Conservation (phyloP, 306 rosid genomes). For the Begonia fuchsioides region DNA sequence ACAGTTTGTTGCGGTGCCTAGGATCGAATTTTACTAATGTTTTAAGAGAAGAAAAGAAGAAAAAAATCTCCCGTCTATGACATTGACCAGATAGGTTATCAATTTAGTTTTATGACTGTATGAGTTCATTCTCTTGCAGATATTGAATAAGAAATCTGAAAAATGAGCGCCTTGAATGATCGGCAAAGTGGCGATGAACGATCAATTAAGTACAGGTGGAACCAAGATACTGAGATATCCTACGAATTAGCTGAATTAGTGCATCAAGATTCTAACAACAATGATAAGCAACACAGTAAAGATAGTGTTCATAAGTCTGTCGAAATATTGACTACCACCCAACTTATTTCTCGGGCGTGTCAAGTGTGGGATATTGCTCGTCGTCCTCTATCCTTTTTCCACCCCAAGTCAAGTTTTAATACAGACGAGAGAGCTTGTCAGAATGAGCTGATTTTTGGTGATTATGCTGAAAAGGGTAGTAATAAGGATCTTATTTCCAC, state of each 20-base stretch:
- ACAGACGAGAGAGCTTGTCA: conserved; percentile 17
- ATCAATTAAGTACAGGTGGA: conserved; percentile 42
- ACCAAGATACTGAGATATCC: conserved; percentile 19
- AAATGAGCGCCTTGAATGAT: conserved; percentile 42
- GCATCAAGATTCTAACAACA: conserved; percentile 22
- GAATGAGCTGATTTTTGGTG: conserved; percentile 19
- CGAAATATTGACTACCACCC: conserved; percentile 38
- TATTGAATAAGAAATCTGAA: conserved; percentile 13
- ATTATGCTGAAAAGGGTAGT: conserved; percentile 24
- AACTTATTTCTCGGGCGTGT: conserved; percentile 46
- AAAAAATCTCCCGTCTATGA: too few species aligned
- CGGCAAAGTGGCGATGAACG: conserved; percentile 26
- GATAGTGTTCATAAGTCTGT: conserved; percentile 23
- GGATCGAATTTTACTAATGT: too few species aligned
- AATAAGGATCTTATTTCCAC: conserved; percentile 16
- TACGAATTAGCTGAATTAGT: conserved; percentile 26
- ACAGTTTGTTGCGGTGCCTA: too few species aligned
- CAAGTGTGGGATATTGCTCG: conserved; percentile 62
- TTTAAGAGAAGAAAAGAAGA: too few species aligned
- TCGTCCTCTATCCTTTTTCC: conserved; percentile 37
- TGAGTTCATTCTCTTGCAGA: too few species aligned
- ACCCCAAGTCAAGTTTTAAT: conserved; percentile 17
- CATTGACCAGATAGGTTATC: too few species aligned
- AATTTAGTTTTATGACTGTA: too few species aligned
- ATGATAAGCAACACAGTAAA: conserved; percentile 19